Conservation (phyloP, 1,139 yeast species). For the Scheffersomyces illinoinensis region DNA sequence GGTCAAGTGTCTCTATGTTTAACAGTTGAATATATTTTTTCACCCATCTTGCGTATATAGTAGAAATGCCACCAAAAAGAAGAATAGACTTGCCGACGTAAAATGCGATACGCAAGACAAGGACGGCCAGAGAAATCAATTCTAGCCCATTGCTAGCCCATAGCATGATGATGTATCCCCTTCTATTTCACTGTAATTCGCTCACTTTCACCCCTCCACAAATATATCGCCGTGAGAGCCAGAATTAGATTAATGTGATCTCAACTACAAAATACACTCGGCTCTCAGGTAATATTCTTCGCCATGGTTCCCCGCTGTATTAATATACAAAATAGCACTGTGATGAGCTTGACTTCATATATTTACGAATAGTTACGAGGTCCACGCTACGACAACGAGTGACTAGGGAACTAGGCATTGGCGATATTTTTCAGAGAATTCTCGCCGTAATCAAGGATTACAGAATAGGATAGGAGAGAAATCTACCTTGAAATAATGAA, state of each 20-base stretch:
- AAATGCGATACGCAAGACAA: background rate
- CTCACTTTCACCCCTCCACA: background rate
- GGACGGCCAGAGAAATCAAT: background rate
- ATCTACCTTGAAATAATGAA: background rate
- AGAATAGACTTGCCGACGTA: background rate
- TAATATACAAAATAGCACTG: background rate
- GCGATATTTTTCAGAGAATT: background rate
- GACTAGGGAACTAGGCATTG: background rate
- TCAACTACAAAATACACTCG: background rate
- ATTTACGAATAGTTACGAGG: background rate
- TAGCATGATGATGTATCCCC: background rate
- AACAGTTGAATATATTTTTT: background rate
- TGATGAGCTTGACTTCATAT: background rate
- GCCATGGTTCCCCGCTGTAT: background rate
- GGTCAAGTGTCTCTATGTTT: background rate
- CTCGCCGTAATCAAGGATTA: background rate
- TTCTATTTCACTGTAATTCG: background rate
- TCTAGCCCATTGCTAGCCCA: background rate
- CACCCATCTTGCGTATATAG: background rate
- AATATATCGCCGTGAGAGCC: background rate
- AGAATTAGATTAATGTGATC: no score
- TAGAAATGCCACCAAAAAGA: background rate
- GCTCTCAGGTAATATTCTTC: background rate
- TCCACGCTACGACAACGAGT: background rate
- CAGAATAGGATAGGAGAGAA: background rate